These are phyloP conservation scores for Penicillium daleae DNA, from an alignment of 495 filamentous ascomycete species.

Conservation along the genomic window DNA sequence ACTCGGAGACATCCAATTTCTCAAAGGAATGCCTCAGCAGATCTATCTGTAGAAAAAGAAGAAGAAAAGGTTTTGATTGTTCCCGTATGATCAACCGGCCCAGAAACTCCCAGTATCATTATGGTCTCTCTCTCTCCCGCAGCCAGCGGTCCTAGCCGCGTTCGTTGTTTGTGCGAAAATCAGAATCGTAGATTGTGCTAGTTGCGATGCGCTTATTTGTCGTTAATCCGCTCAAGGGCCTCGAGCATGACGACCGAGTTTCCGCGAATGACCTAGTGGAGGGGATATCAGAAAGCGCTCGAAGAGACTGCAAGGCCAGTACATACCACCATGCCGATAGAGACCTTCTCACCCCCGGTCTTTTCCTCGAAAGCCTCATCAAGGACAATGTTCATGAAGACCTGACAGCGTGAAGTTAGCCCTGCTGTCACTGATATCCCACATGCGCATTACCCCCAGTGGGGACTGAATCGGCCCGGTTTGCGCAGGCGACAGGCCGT, in stretches of 20 bases:
- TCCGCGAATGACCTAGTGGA: constrained; percentile 71
- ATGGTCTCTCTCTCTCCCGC: constrained; percentile 22
- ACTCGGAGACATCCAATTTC: not conserved
- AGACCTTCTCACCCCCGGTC: constrained; percentile 84
- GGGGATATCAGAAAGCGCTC: constrained; percentile 10
- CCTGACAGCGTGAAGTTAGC: constrained; percentile 54
- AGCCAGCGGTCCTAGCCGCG: constrained; percentile 20
- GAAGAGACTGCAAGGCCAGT: not conserved
- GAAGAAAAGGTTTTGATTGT: constrained; percentile 41
- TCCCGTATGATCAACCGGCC: constrained; percentile 45
- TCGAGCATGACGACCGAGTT: constrained; percentile 98
- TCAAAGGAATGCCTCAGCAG: not conserved
- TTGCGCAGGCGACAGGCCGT: not conserved
- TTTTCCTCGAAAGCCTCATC: constrained; percentile 99
- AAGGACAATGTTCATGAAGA: constrained; percentile 97
- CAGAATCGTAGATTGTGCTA: constrained; percentile 25
- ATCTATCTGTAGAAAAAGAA: constrained; percentile 16
- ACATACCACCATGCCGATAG: constrained; percentile 90
- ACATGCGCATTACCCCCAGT: not conserved
- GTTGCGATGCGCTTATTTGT: constrained; percentile 39
- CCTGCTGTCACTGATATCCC: not conserved
- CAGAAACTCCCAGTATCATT: constrained; percentile 48
- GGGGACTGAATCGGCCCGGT: not conserved
- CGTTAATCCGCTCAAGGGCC: constrained; percentile 64
- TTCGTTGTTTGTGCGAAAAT: constrained; percentile 21